Evolutionary conservation across 306 rosid genomes (phyloP), one percentile per base, ranked within the genome.

Genomic region (Phaseolus lunatus): DNA sequence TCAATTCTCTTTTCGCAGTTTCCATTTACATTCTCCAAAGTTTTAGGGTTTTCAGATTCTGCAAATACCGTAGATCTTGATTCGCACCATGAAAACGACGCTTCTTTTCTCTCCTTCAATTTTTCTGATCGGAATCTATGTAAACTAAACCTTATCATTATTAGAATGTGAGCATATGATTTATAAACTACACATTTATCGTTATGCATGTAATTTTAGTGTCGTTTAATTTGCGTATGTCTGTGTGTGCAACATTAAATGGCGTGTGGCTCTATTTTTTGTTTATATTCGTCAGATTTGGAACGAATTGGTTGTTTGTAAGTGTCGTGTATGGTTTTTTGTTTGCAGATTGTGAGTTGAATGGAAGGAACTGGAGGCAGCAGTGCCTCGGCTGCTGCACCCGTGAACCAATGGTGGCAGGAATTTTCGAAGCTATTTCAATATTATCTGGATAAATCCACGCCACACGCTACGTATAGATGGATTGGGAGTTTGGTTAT

Each of bases 371-470:
- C 75, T 78, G 93, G 92, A 23, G 88, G 85, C 22, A 87, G 81
- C 48, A 29, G 86, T 70, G 89, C 84, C 66, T 77, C 86, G 1
- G 85, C 81, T 20, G 85, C 78, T 43, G 43, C 93, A 56, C 89
- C 97, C 3, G 83, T 86, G 33, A 87, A 78, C 67, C 88, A 90
- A 70, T 80, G 85, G 83, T 80, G 74, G 86, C 76, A 77, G 20
- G 81, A 92, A 41, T 62, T 37, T 5, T 84, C 90, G 7, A 90
- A 59, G 89, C 87, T 87, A 27, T 90, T 83, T 79, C 96, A 90
- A 71, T 61, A 88, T 65, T 90, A 84, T 84, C 85, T 90, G 56
- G 96, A 92, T 72, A 92, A 87, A 87, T 80, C 90, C 8, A 92
- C 96, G 5, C 97, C 95, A 0, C 91, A 88, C 23, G 0, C 89